These are phyloP conservation scores for Termitomyces sp. DNA, from an alignment of 768 basidiomycete species.

Conservation along the genomic window DNA sequence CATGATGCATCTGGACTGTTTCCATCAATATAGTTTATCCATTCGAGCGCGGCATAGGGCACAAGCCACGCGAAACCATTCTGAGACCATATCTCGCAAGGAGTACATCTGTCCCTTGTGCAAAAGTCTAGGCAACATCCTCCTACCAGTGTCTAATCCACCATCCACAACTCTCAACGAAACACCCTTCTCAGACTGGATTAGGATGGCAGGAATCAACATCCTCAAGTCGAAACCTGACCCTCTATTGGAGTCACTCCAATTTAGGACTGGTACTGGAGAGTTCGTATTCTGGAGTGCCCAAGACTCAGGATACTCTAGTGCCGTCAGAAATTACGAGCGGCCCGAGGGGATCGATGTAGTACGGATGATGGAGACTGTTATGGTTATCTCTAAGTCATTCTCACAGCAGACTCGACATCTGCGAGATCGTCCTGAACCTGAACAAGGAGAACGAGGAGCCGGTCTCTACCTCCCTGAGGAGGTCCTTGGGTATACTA, in stretches of 20 bases:
- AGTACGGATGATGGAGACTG: constrained; percentile 83
- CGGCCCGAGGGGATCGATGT: constrained; percentile 52
- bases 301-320: constrained; percentile 69
- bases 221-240: constrained; percentile 85
- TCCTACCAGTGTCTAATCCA: constrained; percentile 74
- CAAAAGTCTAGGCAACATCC: constrained; percentile 93
- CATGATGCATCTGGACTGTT: constrained; percentile 96
- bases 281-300: constrained; percentile 90
- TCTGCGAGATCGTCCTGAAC: constrained; percentile 72
- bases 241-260: constrained; percentile 63
- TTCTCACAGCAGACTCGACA: constrained; percentile 84
- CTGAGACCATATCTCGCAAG: constrained; percentile 88
- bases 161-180: constrained; percentile 47
- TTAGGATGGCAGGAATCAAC: constrained; percentile 83
- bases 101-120: constrained; percentile 97
- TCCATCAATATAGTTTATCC: constrained; percentile 84
- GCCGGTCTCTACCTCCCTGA: constrained; percentile 89
- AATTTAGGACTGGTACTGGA: constrained; percentile 77
- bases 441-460: constrained; percentile 71
- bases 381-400: constrained; percentile 74
- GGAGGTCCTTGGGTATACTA: constrained; percentile 86
- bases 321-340: constrained; percentile 49
- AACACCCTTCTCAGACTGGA: constrained; percentile 82
- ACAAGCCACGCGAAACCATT: constrained; percentile 90
- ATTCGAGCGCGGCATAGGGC: constrained; percentile 84